Base-by-base conservation (phyloP, 116 monocot genomes). In the Trichopus zeylanicus region DNA sequence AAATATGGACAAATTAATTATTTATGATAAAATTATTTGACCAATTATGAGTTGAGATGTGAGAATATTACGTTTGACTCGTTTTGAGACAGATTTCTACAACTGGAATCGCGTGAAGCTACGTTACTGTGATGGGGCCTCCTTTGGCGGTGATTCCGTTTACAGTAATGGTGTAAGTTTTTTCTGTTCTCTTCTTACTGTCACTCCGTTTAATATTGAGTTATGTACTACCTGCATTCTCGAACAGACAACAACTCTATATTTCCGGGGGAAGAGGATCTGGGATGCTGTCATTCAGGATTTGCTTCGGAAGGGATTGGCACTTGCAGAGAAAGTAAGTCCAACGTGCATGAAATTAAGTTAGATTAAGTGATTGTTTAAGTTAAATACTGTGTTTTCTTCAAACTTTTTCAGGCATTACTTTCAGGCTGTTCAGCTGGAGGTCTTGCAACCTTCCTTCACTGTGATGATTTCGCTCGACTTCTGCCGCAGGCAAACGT, bases 341-440 rank as follows among this genome's bases (percentile, higher is more conserved):
- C 26, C 16, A 29, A 19, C 31, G 30, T 30, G 1, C n/a, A 22
- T 59, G 10, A 6, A 0, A 18, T 31, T 2, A 32, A 2, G 1
- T 57, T 4, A 21, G 7, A 35, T 19, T 33, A 7, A n/a, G 15
- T 6, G 2, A 33, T 18, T 29, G 1, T 3, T 59, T 11, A 19
- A 6, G 18, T 37, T 59, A 20, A 7, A 59, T 7, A 22, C 0
- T 39, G n/a, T 19, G 1, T 60, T 27, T 48, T 8, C 18, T 56
- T n/a, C 0, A 46, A 3, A 57, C 23, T 33, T 64, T 18, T 26
- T 15, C 39, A 95, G 95, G 90, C 73, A 29, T 63, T 95, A 60
- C 95, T 95, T 54, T 86, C 90, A 23, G 95, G 95, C 53, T 95
- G 87, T 67, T 95, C 95, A 8, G 95, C 95, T 3, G 95, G 95